Percentiles rank a stretch among this genome's conserved stretches.
Conservation (phyloP, 169 alveolate species). For the Toxoplasma gondii region DNA sequence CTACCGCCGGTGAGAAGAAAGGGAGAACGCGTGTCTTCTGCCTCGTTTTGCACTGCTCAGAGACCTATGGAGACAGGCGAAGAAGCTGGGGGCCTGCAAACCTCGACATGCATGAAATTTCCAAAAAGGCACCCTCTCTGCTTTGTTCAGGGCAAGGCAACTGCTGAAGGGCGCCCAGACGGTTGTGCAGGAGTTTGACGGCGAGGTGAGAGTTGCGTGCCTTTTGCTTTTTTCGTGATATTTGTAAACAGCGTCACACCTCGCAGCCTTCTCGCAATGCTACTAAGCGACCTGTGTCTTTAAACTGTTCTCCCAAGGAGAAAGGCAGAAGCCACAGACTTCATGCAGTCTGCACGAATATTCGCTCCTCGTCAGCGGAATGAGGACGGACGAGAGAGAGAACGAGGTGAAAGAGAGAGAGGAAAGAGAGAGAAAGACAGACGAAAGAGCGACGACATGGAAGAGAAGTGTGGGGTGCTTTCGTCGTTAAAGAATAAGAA, state of each 20-base stretch:
- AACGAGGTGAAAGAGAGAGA: not conserved
- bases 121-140: not conserved
- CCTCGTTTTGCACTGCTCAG: not conserved
- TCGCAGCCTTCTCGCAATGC: too few relatives aligned
- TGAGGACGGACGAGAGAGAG: not conserved
- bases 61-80: not conserved
- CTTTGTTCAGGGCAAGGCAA: slow-evolving; percentile 68
- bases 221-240: too few relatives aligned
- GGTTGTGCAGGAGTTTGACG: slow-evolving; percentile 60
- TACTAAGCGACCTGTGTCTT: too few relatives aligned
- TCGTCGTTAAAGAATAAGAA: too few relatives aligned
- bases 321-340: too few relatives aligned
- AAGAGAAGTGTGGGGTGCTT: too few relatives aligned
- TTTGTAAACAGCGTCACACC: too few relatives aligned
- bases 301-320: too few relatives aligned
- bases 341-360: too few relatives aligned
- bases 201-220: slow-evolving; percentile 1
- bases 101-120: not conserved
- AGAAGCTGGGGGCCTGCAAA: not conserved
- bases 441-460: too few relatives aligned
- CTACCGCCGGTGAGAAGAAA: slow-evolving; percentile 54
- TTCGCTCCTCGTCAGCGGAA: too few relatives aligned
- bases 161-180: slow-evolving; percentile 68
- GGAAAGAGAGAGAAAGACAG: too few relatives aligned
- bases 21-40: not conserved